Conservation (phyloP, 345 rosid genomes). For the Populus ilicifolia region DNA sequence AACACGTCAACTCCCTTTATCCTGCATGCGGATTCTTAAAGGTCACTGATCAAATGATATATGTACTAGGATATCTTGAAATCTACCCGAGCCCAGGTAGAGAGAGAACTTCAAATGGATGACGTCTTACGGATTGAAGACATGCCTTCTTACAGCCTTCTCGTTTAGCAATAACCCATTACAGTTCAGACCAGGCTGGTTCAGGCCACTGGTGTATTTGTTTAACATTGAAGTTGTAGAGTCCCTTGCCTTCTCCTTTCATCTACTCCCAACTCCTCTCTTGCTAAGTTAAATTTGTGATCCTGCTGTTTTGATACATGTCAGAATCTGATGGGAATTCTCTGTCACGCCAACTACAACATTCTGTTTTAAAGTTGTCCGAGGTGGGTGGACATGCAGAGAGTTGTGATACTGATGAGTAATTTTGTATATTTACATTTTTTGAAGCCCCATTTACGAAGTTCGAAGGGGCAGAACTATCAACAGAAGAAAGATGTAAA, state of each 20-base stretch:
- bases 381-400: background rate
- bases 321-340: background rate
- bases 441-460: background rate
- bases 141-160: conserved; percentile 85
- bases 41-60: background rate
- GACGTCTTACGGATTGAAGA: conserved; percentile 75
- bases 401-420: background rate
- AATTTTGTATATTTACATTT: background rate
- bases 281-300: background rate
- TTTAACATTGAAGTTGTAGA: background rate
- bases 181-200: background rate
- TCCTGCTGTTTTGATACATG: background rate
- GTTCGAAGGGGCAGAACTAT: background rate
- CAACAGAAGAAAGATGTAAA: background rate
- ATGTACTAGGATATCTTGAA: conserved; percentile 65
- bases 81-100: conserved; percentile 66
- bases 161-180: conserved; percentile 27
- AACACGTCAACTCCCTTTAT: background rate
- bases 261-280: background rate
- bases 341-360: background rate
- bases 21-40: background rate
- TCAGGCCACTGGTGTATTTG: background rate
- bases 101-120: conserved; percentile 82
- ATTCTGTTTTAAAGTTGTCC: background rate
- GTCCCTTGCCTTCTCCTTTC: background rate